These are phyloP conservation scores for Brachypodium distachyon DNA, from an alignment of 202 grass and related monocot species.

Conservation along the genomic window DNA sequence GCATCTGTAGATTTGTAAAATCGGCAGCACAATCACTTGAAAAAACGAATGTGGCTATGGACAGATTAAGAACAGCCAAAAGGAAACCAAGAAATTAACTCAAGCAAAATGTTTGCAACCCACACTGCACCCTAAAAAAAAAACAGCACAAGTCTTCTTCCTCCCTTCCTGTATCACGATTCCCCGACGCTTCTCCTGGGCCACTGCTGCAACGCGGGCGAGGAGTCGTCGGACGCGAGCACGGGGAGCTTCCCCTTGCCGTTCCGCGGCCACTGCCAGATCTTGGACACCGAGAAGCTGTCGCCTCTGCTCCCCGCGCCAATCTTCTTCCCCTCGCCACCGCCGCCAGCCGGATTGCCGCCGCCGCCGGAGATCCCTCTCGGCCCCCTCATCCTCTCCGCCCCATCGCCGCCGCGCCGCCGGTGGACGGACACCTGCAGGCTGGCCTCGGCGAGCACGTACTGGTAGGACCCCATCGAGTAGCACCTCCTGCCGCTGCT, in stretches of 20 bases:
- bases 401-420: slow-evolving; percentile 36
- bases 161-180: slow-evolving; percentile 22
- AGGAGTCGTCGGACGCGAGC: slow-evolving; percentile 50
- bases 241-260: slow-evolving; percentile 73
- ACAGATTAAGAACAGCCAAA: background rate
- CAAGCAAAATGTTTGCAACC: background rate
- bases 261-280: slow-evolving; percentile 85
- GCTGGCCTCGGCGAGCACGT: slow-evolving; percentile 74
- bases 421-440: slow-evolving; percentile 65
- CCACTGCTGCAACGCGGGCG: slow-evolving; percentile 45
- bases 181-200: slow-evolving; percentile 42
- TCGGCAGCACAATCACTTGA: background rate
- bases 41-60: background rate
- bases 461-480: slow-evolving; percentile 98
- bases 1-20: background rate
- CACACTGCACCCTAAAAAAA: background rate
- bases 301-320: slow-evolving; percentile 69
- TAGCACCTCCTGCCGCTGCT: slow-evolving; percentile 73
- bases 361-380: slow-evolving; percentile 11
- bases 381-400: slow-evolving; percentile 3
- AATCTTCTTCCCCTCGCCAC: slow-evolving; percentile 64
- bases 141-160: background rate
- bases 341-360: background rate
- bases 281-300: slow-evolving; percentile 99
- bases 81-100: background rate